These are phyloP conservation scores for Beta corolliflora DNA, from an alignment of 179 eudicot genomes.

Conservation along the genomic window DNA sequence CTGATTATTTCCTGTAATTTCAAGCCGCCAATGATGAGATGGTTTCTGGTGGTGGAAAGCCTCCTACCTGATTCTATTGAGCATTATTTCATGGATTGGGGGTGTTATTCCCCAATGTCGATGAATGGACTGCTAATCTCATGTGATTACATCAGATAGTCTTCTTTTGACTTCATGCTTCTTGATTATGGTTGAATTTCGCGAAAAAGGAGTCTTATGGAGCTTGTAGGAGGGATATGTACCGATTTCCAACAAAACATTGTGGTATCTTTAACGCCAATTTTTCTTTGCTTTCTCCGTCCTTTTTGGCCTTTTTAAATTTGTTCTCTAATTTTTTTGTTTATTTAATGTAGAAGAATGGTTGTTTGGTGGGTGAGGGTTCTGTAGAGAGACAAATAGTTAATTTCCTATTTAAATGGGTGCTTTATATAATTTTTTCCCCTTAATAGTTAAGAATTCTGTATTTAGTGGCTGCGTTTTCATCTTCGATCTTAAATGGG, in stretches of 20 bases:
- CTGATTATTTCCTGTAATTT: constrained; percentile 82
- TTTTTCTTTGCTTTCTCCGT: constrained; percentile 32
- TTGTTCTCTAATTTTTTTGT: constrained; percentile 28
- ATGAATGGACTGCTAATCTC: constrained; percentile 26
- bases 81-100: constrained; percentile 20
- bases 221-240: constrained; percentile 46
- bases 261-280: constrained; percentile 35
- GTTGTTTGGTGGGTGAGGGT: constrained; percentile 30
- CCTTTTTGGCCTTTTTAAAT: constrained; percentile 28
- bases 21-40: constrained; percentile 27
- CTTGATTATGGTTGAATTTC: constrained; percentile 26
- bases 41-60: constrained; percentile 34
- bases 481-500: constrained; percentile 5
- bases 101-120: constrained; percentile 23
- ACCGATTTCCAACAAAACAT: constrained; percentile 33
- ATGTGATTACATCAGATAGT: constrained; percentile 26
- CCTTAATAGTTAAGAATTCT: constrained; percentile 15
- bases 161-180: constrained; percentile 35
- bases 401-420: constrained; percentile 34
- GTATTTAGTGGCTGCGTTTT: constrained; percentile 7
- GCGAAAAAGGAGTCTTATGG: constrained; percentile 20
- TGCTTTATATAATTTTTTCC: constrained; percentile 22
- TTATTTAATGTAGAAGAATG: constrained; percentile 44
- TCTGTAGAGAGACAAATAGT: constrained; percentile 42
- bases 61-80: constrained; percentile 27